A percentile compares a stretch with the other conserved stretches of the same genome.
Conservation (phyloP, 2,329 filamentous ascomycete genomes). For the Juglanconis sp. region DNA sequence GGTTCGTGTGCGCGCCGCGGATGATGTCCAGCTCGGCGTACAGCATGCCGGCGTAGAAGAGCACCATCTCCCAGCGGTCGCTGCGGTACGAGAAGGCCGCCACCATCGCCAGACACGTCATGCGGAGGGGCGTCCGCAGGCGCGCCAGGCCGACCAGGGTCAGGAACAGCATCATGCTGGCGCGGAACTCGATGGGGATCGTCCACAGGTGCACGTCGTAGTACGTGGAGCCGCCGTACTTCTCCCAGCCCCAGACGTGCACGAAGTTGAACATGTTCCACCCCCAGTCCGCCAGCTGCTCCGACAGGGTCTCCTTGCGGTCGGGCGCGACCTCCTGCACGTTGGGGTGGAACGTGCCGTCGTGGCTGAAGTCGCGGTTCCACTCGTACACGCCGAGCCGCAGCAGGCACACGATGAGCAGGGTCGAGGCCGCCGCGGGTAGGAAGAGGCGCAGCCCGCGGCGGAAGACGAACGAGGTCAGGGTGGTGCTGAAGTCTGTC, state of each 20-base stretch:
- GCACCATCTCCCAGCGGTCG: conserved; percentile 52
- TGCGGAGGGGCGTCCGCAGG: conserved; percentile 40
- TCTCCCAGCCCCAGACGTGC: conserved; percentile 49
- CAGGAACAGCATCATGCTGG: conserved; percentile 56
- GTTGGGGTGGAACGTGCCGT: conserved; percentile 43
- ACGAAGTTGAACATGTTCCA: conserved; percentile 47
- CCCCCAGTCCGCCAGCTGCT: conserved; percentile 45
- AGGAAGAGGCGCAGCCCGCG: conserved; percentile 50
- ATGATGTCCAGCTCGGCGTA: conserved; percentile 54
- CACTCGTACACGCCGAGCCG: conserved; percentile 46
- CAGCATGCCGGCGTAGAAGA: conserved; percentile 53
- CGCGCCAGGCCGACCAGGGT: conserved; percentile 48
- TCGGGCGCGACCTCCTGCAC: conserved; percentile 46
- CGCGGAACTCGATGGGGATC: conserved; percentile 59
- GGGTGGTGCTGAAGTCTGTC: conserved; percentile 39
- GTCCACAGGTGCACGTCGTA: conserved; percentile 63
- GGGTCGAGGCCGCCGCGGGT: conserved; percentile 48
- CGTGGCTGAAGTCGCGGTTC: conserved; percentile 43
- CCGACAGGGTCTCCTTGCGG: conserved; percentile 33
- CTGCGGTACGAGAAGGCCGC: conserved; percentile 44
- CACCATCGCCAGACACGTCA: conserved; percentile 38
- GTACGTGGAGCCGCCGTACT: conserved; percentile 43
- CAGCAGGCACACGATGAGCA: conserved; percentile 43
- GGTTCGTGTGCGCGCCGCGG: conserved; percentile 40
- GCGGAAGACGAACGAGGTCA: conserved; percentile 51